Evolutionary conservation across 1,284 basidiomycete genomes (phyloP), one percentile per base, ranked within the genome.

Genomic region (Sporisorium sorghi): DNA sequence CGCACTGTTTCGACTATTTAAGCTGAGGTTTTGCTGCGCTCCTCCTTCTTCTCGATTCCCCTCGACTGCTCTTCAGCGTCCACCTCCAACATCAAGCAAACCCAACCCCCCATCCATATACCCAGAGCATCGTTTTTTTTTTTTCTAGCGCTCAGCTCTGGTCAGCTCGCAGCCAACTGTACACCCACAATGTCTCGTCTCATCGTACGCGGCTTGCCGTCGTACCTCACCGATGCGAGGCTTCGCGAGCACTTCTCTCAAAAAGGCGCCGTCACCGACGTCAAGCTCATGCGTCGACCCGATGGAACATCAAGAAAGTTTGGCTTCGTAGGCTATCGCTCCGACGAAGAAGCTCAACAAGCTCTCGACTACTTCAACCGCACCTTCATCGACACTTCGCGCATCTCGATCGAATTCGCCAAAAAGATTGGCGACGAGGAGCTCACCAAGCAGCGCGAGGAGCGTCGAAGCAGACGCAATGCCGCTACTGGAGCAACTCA

Each of bases 241-340:
- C 88, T 96, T 11, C 88, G 89, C 44, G 87, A 89, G 62, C 91
- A 94, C 84, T 90, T 93, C 80, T 86, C 50, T 79, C 72, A 76
- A 73, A 81, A 76, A 42, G 74, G 84, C 35, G 79, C 84, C 35
- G 88, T 97, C 62, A 99, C 96, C 5, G 96, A 98, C 86, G 88
- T 91, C 56, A 93, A 93, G 85, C 88, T 98, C 58, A 90, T 94
- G 9, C 87, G 88, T 30, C 92, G 92, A 81, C 86, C 87, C 88
- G 84, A 93, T 81, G 93, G 93, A 1, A 91, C 90, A 1, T 91
- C 91, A 3, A 88, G 96, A 5, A 88, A 93, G 35, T 96, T 99
- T 82, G 96, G 92, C 0, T 99, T 98, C 83, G 88, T 97, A 8
- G 96, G 96, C 0, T 98, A 90, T 87, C 93, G 92, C 85, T 89